Conservation (phyloP, 2,329 filamentous ascomycete genomes). For the Botrytis aclada region DNA sequence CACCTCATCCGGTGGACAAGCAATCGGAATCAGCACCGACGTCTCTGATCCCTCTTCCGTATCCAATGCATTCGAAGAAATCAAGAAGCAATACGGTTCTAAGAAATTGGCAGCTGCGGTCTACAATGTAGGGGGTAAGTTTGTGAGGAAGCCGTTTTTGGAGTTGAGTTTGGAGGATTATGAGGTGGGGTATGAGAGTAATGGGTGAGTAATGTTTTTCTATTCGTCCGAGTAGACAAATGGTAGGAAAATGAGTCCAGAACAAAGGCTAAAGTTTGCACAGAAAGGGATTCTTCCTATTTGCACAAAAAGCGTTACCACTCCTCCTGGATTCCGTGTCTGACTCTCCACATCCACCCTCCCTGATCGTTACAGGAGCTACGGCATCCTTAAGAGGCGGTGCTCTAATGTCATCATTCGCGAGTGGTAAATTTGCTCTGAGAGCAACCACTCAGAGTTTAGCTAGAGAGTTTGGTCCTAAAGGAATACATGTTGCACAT, state of each 20-base stretch:
- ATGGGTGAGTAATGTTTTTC: slow-evolving; percentile 45
- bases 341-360: slow-evolving; percentile 61
- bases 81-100: slow-evolving; percentile 51
- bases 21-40: slow-evolving; percentile 68
- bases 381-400: slow-evolving; percentile 76
- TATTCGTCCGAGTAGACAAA: not conserved
- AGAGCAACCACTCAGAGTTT: slow-evolving; percentile 72
- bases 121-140: slow-evolving; percentile 61
- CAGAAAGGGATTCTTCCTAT: slow-evolving; percentile 64
- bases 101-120: slow-evolving; percentile 61
- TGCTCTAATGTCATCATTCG: slow-evolving; percentile 67
- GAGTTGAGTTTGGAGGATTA: slow-evolving; percentile 53
- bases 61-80: slow-evolving; percentile 58
- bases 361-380: slow-evolving; percentile 81
- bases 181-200: slow-evolving; percentile 45
- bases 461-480: slow-evolving; percentile 78
- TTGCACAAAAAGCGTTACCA: slow-evolving; percentile 69
- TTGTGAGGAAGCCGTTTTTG: slow-evolving; percentile 55
- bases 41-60: slow-evolving; percentile 52
- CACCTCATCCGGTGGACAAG: slow-evolving; percentile 62
- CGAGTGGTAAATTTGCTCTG: slow-evolving; percentile 75
- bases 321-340: slow-evolving; percentile 61
- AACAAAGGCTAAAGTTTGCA: slow-evolving; percentile 3
- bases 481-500: slow-evolving; percentile 81
- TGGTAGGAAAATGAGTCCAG: not conserved